Evolutionary conservation across 2,329 filamentous ascomycete genomes (phyloP), one percentile per base, ranked within the genome.

Genomic region (Dothideomycetidae sp.): DNA sequence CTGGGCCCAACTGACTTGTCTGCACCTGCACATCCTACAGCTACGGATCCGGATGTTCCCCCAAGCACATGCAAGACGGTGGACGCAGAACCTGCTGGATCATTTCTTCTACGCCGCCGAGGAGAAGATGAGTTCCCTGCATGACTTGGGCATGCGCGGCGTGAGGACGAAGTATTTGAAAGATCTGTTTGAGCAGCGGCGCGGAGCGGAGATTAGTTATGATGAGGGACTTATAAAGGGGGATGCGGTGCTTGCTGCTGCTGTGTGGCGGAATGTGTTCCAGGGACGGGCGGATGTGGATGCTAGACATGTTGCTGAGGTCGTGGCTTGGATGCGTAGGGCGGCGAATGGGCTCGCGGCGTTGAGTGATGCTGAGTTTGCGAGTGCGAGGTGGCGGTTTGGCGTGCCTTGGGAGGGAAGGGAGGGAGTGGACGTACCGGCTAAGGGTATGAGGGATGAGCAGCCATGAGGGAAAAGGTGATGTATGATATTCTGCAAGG

Each of bases 1-100:
- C 40, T 98, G 90, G 90, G 82, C 85, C 13, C 86, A 96, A 60
- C 78, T 96, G 31, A 90, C 86, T 23, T 93, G 93, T 69, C 71
- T 98, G 41, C 88, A 98, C 66, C 81, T 98, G 71, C 96, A 93
- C 66, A 71, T 94, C 41, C 61, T 96, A 42, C 81, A 82, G 39
- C 80, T 82, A 32, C 80, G 86, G 40, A 66, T 94, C 49, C 81
- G 90, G 46, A 78, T 77, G 57, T 73, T 94, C 49, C 77, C 82
- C 14, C 64, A 68, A 37, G 71, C 78, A 14, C 67, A 72, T 47
- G 76, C 81, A 48, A 70, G 73, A 43, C 71, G 74, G 40, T 93
- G 85, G 76, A 83, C 92, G 58, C 81, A 85, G 52, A 82, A 93
- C 62, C 70, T 98, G 45, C 74, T 90, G 32, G 86, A 98, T 62